Percentiles rank a stretch among this genome's conserved stretches.
Conservation (phyloP, 176 grass and related monocot genomes). For the Alloteropsis semialata region DNA sequence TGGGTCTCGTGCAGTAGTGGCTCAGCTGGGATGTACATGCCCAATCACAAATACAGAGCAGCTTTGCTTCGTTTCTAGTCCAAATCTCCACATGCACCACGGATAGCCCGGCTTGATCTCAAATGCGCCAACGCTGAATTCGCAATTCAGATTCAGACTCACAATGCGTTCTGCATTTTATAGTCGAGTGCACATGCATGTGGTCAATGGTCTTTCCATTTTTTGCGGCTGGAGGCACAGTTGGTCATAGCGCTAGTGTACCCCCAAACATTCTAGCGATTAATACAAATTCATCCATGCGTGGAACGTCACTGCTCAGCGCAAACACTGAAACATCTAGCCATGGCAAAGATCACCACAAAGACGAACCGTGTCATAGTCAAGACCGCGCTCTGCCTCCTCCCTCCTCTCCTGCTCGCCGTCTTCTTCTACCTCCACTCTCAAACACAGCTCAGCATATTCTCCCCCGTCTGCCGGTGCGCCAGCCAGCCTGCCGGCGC, state of each 20-base stretch:
- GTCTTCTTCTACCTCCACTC: constrained; percentile 39
- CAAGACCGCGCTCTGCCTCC: constrained; percentile 38
- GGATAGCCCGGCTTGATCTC: not conserved
- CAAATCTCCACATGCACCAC: not conserved
- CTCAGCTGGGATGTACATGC: too few relatives aligned
- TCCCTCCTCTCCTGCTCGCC: constrained; percentile 27
- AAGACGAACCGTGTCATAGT: not conserved
- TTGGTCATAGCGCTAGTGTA: not conserved
- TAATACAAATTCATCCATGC: not conserved
- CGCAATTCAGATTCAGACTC: not conserved
- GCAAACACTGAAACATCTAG: not conserved
- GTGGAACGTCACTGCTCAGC: not conserved
- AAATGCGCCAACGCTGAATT: not conserved
- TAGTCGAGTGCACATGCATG: not conserved
- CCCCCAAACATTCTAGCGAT: not conserved
- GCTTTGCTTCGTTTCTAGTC: constrained; percentile 12
- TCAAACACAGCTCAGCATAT: constrained; percentile 9
- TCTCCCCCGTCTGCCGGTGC: constrained; percentile 18
- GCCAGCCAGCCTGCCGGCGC: not conserved
- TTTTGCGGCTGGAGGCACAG: not conserved
- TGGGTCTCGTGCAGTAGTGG: too few relatives aligned
- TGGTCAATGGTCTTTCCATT: not conserved
- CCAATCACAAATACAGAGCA: too few relatives aligned
- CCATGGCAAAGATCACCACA: not conserved
- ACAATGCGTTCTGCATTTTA: not conserved